Evolutionary conservation across 768 basidiomycete genomes (phyloP), one percentile per base, ranked within the genome.

Genomic region (Russula sp.): DNA sequence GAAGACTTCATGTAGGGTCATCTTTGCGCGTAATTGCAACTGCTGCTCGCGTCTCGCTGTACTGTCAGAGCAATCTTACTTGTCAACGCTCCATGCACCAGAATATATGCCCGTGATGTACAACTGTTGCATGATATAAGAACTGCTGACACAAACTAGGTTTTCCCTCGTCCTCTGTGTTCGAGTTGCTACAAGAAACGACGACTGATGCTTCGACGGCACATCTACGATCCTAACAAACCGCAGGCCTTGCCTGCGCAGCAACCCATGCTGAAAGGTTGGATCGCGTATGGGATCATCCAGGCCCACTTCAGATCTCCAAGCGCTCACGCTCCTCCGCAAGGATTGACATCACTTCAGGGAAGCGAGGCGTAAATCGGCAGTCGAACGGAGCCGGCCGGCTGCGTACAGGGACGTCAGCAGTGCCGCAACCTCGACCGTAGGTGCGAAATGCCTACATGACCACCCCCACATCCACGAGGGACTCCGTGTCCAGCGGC

Each of bases 1-100:
- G 91, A 94, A 54, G 91, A 94, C 72, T 94, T 94, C 72, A 94
- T 94, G 89, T 93, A 66, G 68, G 50, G 27, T 57, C 22, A 31
- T n/a, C 3, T 13, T 53, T 49, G n/a, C 44, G 53, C 37, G 45
- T 39, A 18, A 22, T 48, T 35, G n/a, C n/a, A n/a, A n/a, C n/a
- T n/a, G n/a, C n/a, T n/a, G 10, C n/a, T 57, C 34, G 20, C 32
- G 3, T 45, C 34, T 45, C 11, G 20, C 22, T 51, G n/a, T 14
- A n/a, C 49, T 18, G 18, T 11, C 9, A 11, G 22, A 8, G 6
- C 35, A 57, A 35, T 58, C 22, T 49, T 53, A 14, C 1, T 9
- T 27, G 47, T 8, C 16, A 27, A 18, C n/a, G 31, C 6, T 20
- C 27, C 47, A 13, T 48, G 47, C 11, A 48, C 27, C 4, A 22